Evolutionary conservation across 169 alveolate species (phyloP), one percentile per base, ranked within the genome.

Genomic region (Blepharisma undulans): DNA sequence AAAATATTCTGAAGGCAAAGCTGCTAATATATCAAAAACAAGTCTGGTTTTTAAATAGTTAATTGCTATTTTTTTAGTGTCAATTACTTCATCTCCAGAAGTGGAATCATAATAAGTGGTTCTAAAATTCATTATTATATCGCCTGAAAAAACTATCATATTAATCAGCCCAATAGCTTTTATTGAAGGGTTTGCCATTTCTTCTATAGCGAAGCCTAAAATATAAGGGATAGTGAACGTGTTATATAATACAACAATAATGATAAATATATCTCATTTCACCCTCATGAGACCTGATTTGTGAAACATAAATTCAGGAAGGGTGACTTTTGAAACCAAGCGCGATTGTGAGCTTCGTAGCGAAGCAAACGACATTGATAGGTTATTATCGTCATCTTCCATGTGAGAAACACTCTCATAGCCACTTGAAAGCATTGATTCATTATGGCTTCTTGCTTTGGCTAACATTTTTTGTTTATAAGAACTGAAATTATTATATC

Each of bases 51-150:
- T 34, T 22, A 93, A 21, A 82, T 91, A 91, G 29, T 91, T 59
- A 18, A n/a, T n/a, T 8, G 90, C 85, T 27, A 93, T 93, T 27
- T 32, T 4, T 79, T 29, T 66, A 18, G 76, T 18, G 74, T 71
- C 76, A 22, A 32, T 21, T 16, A 93, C 81, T 33, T 91, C 94
- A 16, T 72, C 89, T 10, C 89, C 93, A 19, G 78, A 85, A 34
- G 34, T 19, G 18, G 27, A 21, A 36, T 93, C 78, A 33, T 87
- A n/a, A 72, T 74, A 93, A 29, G 91, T 78, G 18, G 95, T 90
- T 76, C 93, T 93, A 60, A 90, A 93, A 27, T 77, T 91, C 32
- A 93, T 48, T 8, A 82, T 8, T 21, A 93, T 76, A 91, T 93
- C 94, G 16, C 36, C 76, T 22, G 88, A 27, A 88, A 90, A 93